phyloP scores from a whole-genome alignment of 768 basidiomycete species.

The Tylopilus intermedius region DNA sequence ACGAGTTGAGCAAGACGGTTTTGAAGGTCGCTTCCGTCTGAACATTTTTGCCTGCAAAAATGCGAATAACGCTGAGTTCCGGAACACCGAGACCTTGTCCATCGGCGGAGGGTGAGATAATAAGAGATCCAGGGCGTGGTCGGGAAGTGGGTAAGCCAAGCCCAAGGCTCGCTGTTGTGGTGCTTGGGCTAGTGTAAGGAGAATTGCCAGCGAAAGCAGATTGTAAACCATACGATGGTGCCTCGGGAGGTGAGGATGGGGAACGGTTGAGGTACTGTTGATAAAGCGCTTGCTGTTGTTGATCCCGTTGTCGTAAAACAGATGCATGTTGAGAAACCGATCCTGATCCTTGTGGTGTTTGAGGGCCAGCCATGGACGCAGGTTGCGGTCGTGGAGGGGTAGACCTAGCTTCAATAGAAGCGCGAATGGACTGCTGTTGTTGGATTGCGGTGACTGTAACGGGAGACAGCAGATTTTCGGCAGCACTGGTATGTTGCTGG shows the following conservation, averaged over 20 bases:
- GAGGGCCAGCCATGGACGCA: slow-evolving; percentile 23
- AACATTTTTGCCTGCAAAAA: slow-evolving; percentile 88
- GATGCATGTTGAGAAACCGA: slow-evolving; percentile 58
- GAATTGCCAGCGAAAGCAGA: slow-evolving; percentile 53
- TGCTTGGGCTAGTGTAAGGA: slow-evolving; percentile 37
- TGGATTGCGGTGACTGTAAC: slow-evolving; percentile 50
- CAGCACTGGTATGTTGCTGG: slow-evolving; percentile 30
- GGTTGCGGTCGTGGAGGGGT: slow-evolving; percentile 20
- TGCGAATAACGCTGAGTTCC: slow-evolving; percentile 88
- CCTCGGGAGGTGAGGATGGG: slow-evolving; percentile 72
- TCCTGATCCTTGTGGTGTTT: slow-evolving; percentile 25
- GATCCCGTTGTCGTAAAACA: slow-evolving; percentile 79
- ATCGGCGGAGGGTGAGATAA: slow-evolving; percentile 59
- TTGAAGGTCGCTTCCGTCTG: slow-evolving; percentile 98
- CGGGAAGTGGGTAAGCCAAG: slow-evolving; percentile 49
- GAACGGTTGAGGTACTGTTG: slow-evolving; percentile 87
- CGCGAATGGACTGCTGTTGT: slow-evolving; percentile 46
- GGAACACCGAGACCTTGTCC: slow-evolving; percentile 62
- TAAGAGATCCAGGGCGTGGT: slow-evolving; percentile 73
- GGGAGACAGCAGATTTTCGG: slow-evolving; percentile 42
- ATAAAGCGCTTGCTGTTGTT: slow-evolving; percentile 83
- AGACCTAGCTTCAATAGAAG: slow-evolving; percentile 16
- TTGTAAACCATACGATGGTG: slow-evolving; percentile 72
- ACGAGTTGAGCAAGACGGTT: slow-evolving; percentile 87
- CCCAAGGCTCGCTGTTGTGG: slow-evolving; percentile 38